Conservation (phyloP, 495 filamentous ascomycete species). For the Barbatosphaeria neglecta region DNA sequence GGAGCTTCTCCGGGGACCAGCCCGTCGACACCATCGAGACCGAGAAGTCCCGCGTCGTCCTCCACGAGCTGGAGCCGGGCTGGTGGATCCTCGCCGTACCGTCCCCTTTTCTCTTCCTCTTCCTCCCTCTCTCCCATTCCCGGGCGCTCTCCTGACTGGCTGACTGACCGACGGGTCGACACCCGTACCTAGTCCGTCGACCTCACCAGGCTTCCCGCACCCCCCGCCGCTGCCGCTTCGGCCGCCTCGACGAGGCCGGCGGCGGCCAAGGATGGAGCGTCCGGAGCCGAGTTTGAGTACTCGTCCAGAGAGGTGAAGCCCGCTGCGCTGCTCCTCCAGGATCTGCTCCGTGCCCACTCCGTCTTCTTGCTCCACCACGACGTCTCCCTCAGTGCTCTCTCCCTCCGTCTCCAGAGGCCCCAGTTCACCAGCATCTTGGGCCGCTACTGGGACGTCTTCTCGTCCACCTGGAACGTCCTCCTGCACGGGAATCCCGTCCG, state of each 20-base stretch:
- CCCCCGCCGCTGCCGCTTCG: constrained; percentile 2
- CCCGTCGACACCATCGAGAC: constrained; percentile 82
- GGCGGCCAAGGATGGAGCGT: constrained; percentile 5
- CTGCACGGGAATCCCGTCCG: constrained; percentile 79
- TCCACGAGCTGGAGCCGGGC: constrained; percentile 66
- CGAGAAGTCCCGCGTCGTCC: constrained; percentile 68
- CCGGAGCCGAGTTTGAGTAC: constrained; percentile 49
- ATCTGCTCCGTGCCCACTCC: constrained; percentile 70
- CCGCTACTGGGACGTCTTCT: constrained; percentile 74
- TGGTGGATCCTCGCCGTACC: constrained; percentile 93
- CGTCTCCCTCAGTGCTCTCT: constrained; percentile 52
- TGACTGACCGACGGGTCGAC: no score
- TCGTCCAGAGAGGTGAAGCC: constrained; percentile 82
- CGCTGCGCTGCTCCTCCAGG: constrained; percentile 62
- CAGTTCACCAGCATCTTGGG: constrained; percentile 50
- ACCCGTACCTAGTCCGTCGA: constrained; percentile 67
- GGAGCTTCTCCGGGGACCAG: constrained; percentile 66
- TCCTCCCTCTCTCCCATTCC: not conserved
- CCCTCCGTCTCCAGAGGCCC: constrained; percentile 36
- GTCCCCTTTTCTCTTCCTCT: constrained; percentile 2
- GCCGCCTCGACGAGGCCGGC: not conserved
- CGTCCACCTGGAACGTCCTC: constrained; percentile 77
- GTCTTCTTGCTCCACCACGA: constrained; percentile 83
- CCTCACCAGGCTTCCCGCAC: constrained; percentile 49
- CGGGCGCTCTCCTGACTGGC: not conserved